Conservation (phyloP, 208 protist genomes). For the Angomonas deanei region DNA sequence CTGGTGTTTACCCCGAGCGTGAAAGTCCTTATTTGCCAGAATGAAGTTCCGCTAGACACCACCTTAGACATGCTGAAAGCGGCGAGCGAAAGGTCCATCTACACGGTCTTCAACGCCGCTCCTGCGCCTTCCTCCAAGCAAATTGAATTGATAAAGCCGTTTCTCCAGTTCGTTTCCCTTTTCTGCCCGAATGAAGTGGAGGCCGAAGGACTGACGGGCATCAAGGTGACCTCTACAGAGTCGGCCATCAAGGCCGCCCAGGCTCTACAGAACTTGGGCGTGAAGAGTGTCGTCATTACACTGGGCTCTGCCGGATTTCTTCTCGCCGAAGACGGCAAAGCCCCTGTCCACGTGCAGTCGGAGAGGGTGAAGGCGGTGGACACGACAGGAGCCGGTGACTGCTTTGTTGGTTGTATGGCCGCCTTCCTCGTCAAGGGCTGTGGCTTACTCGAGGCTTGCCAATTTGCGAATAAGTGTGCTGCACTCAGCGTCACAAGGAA, state of each 20-base stretch:
- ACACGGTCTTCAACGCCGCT: slow-evolving; percentile 93
- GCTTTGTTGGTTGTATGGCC: slow-evolving; percentile 90
- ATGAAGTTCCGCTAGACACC: slow-evolving; percentile 85
- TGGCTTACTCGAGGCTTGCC: slow-evolving; percentile 64
- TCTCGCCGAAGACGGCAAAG: slow-evolving; percentile 46
- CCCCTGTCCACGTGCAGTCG: slow-evolving; percentile 35
- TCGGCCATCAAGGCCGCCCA: slow-evolving; percentile 50
- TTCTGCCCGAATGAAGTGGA: slow-evolving; percentile 93
- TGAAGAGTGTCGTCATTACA: slow-evolving; percentile 85
- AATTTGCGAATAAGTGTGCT: slow-evolving; percentile 72
- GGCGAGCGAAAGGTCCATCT: slow-evolving; percentile 66
- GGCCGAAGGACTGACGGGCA: slow-evolving; percentile 75
- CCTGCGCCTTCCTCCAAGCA: slow-evolving; percentile 75
- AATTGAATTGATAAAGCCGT: slow-evolving; percentile 61
- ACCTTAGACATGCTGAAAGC: slow-evolving; percentile 80
- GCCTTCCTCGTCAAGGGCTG: slow-evolving; percentile 81
- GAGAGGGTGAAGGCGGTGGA: slow-evolving; percentile 87
- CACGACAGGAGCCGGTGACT: slow-evolving; percentile 92
- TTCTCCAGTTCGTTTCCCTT: slow-evolving; percentile 76
- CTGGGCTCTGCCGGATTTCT: slow-evolving; percentile 77
- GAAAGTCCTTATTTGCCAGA: slow-evolving; percentile 86
- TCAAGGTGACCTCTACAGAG: slow-evolving; percentile 51
- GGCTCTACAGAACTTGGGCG: slow-evolving; percentile 60
- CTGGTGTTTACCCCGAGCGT: slow-evolving; percentile 44
- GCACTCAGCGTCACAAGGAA: slow-evolving; percentile 85